Conservation (phyloP, 345 rosid genomes). For the Corchorus olitorius region DNA sequence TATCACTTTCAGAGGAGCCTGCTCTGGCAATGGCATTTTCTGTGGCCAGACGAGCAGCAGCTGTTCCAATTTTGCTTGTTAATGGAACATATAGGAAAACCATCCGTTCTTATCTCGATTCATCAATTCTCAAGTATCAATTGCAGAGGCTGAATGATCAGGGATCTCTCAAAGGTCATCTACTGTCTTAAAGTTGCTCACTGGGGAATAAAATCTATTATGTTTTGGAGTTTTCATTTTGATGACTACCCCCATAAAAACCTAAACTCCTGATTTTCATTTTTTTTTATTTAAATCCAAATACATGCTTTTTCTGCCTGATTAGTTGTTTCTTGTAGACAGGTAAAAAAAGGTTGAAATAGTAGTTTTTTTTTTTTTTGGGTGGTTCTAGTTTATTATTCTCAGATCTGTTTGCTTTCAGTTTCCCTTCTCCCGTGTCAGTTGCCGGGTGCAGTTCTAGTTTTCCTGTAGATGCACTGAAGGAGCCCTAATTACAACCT, state of each 20-base stretch:
- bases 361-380: too few relatives aligned
- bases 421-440: not conserved
- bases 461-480: conserved; percentile 4
- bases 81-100: conserved; percentile 98
- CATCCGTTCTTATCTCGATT: conserved; percentile 89
- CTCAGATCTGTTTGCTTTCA: not conserved
- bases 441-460: not conserved
- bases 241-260: not conserved
- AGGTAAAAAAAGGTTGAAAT: not conserved
- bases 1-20: conserved; percentile 94
- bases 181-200: conserved; percentile 18
- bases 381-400: not conserved
- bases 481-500: not conserved
- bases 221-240: not conserved
- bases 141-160: conserved; percentile 80
- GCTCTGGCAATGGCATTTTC: conserved; percentile 99
- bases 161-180: conserved; percentile 80
- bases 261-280: not conserved
- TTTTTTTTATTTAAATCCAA: not conserved
- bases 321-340: not conserved
- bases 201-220: not conserved
- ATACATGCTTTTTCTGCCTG: not conserved
- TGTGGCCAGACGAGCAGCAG: conserved; percentile 95
- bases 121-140: conserved; percentile 87
- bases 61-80: conserved; percentile 89